These are phyloP conservation scores for Porcisia hertigi DNA, from an alignment of 208 protist genomes.

Conservation along the genomic window DNA sequence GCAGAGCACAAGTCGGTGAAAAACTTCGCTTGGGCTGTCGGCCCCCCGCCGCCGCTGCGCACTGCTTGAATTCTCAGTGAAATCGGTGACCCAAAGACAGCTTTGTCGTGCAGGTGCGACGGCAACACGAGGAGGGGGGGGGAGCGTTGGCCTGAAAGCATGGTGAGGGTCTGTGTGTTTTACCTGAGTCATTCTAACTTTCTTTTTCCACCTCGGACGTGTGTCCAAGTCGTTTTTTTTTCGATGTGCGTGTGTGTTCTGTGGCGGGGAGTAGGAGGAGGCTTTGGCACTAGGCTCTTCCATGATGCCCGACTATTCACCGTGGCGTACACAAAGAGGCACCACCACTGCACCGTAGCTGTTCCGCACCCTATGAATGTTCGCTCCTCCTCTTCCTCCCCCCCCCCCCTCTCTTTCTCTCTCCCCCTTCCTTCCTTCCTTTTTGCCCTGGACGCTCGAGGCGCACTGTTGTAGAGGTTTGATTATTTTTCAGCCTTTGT, in stretches of 20 bases:
- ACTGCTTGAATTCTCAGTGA: not conserved
- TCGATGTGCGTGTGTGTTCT: not conserved
- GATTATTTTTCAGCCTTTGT: not conserved
- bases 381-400: no score
- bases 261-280: no score
- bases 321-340: no score
- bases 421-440: no score
- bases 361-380: no score
- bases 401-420: no score
- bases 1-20: not conserved
- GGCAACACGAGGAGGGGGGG: no score
- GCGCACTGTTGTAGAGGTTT: no score
- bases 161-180: not conserved
- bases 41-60: not conserved
- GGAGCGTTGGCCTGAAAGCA: not conserved
- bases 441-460: no score
- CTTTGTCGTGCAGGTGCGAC: not conserved
- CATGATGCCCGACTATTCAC: no score
- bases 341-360: no score
- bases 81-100: not conserved
- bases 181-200: not conserved
- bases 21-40: not conserved
- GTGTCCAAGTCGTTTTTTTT: not conserved
- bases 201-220: not conserved
- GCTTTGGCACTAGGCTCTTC: no score